phyloP scores from a whole-genome alignment of 73 alveolate species.

The Durusdinium trenchii region DNA sequence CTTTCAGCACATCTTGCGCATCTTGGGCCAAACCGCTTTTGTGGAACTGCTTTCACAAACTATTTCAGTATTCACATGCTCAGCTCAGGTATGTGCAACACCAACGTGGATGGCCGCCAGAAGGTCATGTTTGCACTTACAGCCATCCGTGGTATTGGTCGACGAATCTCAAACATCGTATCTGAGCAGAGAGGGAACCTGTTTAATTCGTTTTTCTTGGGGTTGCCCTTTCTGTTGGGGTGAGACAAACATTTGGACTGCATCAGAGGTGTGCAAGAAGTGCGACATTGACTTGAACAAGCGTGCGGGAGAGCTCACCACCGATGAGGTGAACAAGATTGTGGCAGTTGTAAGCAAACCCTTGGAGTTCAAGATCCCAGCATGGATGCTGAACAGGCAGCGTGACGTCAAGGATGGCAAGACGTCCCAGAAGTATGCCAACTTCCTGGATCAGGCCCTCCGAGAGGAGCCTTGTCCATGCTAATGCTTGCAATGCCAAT shows the following conservation, averaged over 20 bases:
- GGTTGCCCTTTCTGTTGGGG: neutral
- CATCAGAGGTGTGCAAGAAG: slow-evolving; percentile 89
- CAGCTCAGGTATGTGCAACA: slow-evolving; percentile 98
- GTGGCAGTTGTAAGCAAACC: slow-evolving; percentile 99
- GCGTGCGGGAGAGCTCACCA: slow-evolving; percentile 98
- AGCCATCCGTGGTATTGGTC: slow-evolving; percentile 99
- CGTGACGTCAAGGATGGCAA: slow-evolving; percentile 98
- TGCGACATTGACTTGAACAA: slow-evolving; percentile 96
- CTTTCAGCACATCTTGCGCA: slow-evolving; percentile 95
- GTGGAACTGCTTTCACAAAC: neutral
- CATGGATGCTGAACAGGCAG: slow-evolving; percentile 99
- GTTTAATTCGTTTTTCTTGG: neutral
- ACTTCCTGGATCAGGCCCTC: slow-evolving; percentile 94
- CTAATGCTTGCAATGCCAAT: neutral
- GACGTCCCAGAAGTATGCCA: slow-evolving; percentile 93
- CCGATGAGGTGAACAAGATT: slow-evolving; percentile 99
- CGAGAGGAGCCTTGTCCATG: slow-evolving; percentile 74
- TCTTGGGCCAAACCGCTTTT: neutral
- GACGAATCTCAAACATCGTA: slow-evolving; percentile 99
- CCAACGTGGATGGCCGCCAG: slow-evolving; percentile 99
- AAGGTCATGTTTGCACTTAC: slow-evolving; percentile 99
- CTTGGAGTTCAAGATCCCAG: slow-evolving; percentile 99
- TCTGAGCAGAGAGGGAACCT: no score
- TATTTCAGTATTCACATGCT: neutral
- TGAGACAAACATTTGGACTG: neutral